Conservation (phyloP, 495 filamentous ascomycete species). For the Bathelium albidoporum region DNA sequence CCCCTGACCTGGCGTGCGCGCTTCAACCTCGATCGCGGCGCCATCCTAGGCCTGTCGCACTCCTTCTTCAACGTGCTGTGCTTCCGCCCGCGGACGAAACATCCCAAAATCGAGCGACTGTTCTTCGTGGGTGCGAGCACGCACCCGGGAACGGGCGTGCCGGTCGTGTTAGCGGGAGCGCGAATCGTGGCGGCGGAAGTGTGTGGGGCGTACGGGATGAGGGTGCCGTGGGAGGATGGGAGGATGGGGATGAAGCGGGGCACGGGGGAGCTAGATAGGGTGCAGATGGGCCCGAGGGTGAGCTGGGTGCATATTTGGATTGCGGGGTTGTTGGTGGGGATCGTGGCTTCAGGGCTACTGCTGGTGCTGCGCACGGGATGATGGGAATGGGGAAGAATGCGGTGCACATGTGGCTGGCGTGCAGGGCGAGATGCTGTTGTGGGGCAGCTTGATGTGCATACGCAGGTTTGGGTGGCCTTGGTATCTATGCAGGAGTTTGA, state of each 20-base stretch:
- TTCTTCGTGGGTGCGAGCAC: conserved; percentile 63
- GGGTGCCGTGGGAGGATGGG: conserved; percentile 33
- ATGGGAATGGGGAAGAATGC: background rate
- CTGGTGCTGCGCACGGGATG: background rate
- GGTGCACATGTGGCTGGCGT: too few relatives aligned
- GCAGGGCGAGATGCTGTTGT: too few relatives aligned
- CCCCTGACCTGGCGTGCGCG: conserved; percentile 48
- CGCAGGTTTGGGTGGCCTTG: too few relatives aligned
- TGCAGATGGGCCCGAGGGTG: conserved; percentile 19
- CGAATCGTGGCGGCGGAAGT: conserved; percentile 52
- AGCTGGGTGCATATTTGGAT: conserved; percentile 4
- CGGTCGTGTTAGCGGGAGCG: conserved; percentile 54
- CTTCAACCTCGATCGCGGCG: conserved; percentile 62
- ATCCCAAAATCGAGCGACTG: conserved; percentile 36
- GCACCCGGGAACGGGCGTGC: conserved; percentile 64
- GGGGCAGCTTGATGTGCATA: too few relatives aligned
- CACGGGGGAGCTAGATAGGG: conserved; percentile 25
- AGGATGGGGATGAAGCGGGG: conserved; percentile 11
- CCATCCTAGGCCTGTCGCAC: conserved; percentile 58
- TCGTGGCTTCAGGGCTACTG: background rate
- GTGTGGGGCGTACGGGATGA: conserved; percentile 31
- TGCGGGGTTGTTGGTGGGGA: conserved; percentile 1
- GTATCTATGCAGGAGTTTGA: too few relatives aligned
- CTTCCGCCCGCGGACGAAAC: conserved; percentile 51
- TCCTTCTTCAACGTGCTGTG: conserved; percentile 60